phyloP scores from a whole-genome alignment of 2,329 filamentous ascomycete genomes.

The Ophiocordyceps camponoti-saundersi region DNA sequence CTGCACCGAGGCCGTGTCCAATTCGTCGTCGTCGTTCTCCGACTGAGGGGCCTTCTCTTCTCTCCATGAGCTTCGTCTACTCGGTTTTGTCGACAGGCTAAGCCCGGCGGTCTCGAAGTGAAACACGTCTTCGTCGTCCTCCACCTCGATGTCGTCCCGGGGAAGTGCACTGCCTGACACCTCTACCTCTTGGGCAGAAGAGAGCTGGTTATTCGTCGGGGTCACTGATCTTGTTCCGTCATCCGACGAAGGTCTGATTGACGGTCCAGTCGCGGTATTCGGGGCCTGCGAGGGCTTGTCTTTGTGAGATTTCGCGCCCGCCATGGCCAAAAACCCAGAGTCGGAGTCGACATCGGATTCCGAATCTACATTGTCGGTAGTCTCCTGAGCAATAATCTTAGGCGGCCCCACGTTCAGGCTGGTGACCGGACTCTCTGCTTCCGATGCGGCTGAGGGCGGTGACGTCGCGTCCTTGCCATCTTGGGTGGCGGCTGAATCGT shows the following conservation, averaged over 20 bases:
- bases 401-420: background rate
- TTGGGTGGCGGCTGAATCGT: slow-evolving; percentile 6
- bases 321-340: slow-evolving; percentile 23
- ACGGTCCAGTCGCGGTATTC: background rate
- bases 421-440: background rate
- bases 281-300: background rate
- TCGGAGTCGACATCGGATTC: slow-evolving; percentile 14
- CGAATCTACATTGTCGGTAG: slow-evolving; percentile 1
- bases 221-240: background rate
- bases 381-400: background rate
- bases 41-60: background rate
- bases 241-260: slow-evolving; percentile 1
- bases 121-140: slow-evolving; percentile 26
- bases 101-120: slow-evolving; percentile 23
- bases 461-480: background rate
- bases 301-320: slow-evolving; percentile 13
- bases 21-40: slow-evolving; percentile 12
- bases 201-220: background rate
- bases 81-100: slow-evolving; percentile 9
- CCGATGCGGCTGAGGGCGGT: background rate
- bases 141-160: slow-evolving; percentile 5
- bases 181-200: background rate
- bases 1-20: background rate
- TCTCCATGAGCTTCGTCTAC: background rate
- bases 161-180: background rate